Evolutionary conservation across 805 yeast genomes (phyloP), one percentile per base, ranked within the genome.

Genomic region (Sugiyamaella americana): DNA sequence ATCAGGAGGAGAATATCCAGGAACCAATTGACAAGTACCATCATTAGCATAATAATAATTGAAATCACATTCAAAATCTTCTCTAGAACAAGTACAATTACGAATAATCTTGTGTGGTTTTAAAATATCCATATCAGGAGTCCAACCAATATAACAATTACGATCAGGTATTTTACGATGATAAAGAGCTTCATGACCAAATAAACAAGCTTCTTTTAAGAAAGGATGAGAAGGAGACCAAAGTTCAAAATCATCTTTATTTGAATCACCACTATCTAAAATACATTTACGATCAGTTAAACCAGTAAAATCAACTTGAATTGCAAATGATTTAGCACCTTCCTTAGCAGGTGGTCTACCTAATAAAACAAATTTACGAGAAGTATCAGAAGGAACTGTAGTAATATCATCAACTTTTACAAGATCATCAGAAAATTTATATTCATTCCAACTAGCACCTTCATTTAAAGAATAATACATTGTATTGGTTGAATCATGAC

Each of bases 41-140:
- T 87, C 96, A 0, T 57, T 51, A 43, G 80, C 80, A 49, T 82
- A 73, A 48, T 66, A 76, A 63, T 72, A 89, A 65, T 89, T 89
- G 69, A 80, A 87, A 63, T 93, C 98, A 74, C 98, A 93, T 65
- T 93, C 98, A 60, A 70, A 93, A 59, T 91, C 98, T 44, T 76
- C 75, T 64, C 96, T 76, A 0, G 93, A 74, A 68, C 98, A 93
- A 1, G 82, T 61, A 68, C 98, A 93, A 62, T 85, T 81, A 50
- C 78, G 70, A 8, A 75, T 61, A 10, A 75, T 69, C 53, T 72
- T 74, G 58, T 71, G 76, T 1, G 85, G 88, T 22, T 68, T 61
- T 37, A 85, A 69, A 40, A 83, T 79, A 2, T 80, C 78, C 10
- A 16, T 32, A 45, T 76, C 76, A 23, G 45, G 49, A 17, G 39